phyloP scores from a whole-genome alignment of 164 flowering plant genomes.

The Nelumbo lutea region DNA sequence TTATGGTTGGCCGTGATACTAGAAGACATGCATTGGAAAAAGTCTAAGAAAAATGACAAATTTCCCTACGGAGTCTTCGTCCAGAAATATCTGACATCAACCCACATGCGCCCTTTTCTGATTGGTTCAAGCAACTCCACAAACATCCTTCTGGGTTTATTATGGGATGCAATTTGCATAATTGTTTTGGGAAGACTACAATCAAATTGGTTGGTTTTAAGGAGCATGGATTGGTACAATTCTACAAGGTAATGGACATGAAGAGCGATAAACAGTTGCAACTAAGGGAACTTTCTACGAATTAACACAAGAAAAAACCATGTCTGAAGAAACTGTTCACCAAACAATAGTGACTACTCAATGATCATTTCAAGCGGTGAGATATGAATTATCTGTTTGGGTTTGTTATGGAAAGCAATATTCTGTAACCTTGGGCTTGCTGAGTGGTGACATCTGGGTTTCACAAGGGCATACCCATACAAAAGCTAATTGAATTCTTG shows the following conservation, averaged over 20 bases:
- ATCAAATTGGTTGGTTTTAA: no score
- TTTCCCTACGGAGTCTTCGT: neutral
- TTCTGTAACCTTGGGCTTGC: neutral
- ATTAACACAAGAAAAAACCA: no score
- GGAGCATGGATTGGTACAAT: no score
- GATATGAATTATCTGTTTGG: neutral
- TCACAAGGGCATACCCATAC: neutral
- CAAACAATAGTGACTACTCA: no score
- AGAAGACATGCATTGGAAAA: neutral
- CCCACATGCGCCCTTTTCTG: conserved; percentile 21
- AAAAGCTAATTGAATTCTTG: neutral
- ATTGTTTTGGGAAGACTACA: no score
- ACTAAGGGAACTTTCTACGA: no score
- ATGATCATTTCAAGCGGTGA: no score
- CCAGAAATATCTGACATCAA: conserved; percentile 15
- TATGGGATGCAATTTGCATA: neutral
- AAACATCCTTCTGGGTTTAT: conserved; percentile 2
- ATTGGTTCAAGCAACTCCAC: conserved; percentile 18
- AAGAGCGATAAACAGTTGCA: no score
- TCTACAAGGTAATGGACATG: no score
- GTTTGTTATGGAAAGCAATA: neutral
- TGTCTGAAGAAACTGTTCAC: no score
- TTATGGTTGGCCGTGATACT: conserved; percentile 2
- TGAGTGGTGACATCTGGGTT: no score
- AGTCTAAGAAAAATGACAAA: conserved; percentile 5